Evolutionary conservation across 768 basidiomycete species (phyloP).

Genomic region (Leucocoprinus leucothites): DNA sequence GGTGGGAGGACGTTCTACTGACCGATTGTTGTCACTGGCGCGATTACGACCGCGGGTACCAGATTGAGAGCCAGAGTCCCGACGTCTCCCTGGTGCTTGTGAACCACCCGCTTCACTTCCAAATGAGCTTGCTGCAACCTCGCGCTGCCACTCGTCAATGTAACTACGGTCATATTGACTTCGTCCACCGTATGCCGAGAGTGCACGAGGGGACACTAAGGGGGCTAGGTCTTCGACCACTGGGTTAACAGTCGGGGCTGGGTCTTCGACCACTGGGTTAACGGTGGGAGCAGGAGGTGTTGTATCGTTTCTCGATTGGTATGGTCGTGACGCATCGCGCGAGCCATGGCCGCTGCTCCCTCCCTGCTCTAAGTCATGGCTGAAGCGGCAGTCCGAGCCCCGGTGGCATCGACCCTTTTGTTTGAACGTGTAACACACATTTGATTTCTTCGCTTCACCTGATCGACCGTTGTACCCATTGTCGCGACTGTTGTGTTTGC

Average conservation of each 20-base stretch:
- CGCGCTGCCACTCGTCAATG: constrained; percentile 3
- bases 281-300: neutral
- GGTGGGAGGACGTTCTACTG: constrained; percentile 10
- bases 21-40: constrained; percentile 8
- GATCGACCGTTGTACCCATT: neutral
- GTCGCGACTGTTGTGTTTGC: neutral
- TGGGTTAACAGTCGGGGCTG: no score
- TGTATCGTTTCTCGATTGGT: neutral
- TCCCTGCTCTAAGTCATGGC: constrained; percentile 18
- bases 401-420: constrained; percentile 16
- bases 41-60: neutral
- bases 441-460: neutral
- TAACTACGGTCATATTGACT: neutral
- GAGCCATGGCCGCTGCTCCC: constrained; percentile 5
- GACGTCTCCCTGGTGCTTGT: neutral
- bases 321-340: constrained; percentile 3
- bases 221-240: no score
- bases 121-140: constrained; percentile 1
- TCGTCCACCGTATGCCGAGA: constrained; percentile 4
- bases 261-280: no score
- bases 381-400: constrained; percentile 20
- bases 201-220: neutral
- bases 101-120: neutral
- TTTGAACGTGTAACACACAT: neutral
- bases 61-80: neutral